phyloP scores from a whole-genome alignment of 306 rosid genomes.

The Citrullus mucosospermus region DNA sequence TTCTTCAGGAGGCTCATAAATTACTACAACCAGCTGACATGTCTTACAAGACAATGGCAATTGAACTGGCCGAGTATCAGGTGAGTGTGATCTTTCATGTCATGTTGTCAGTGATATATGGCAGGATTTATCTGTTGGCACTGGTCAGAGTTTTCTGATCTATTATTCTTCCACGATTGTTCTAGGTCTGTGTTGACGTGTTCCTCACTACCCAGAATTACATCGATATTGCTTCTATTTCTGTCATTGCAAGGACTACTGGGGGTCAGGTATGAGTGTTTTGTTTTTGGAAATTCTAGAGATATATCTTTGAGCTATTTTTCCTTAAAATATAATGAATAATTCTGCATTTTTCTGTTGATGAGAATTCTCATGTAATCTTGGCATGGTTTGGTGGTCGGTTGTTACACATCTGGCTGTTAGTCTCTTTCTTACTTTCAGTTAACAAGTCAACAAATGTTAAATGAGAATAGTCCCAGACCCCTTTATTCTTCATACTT shows the following conservation, averaged over 20 bases:
- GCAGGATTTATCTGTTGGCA: neutral
- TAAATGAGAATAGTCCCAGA: neutral
- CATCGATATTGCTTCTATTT: conserved; percentile 78
- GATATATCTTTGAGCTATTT: neutral
- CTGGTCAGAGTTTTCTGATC: conserved; percentile 9
- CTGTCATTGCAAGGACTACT: conserved; percentile 81
- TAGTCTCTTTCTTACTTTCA: neutral
- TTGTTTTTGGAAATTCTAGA: neutral
- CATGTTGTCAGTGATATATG: conserved; percentile 6
- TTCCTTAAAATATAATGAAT: neutral
- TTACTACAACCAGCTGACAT: conserved; percentile 91
- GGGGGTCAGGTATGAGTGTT: conserved; percentile 79
- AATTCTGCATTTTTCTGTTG: neutral
- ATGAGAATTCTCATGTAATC: neutral
- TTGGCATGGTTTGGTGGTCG: neutral
- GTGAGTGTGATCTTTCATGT: conserved; percentile 23
- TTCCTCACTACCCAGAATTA: conserved; percentile 84
- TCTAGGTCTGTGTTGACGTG: conserved; percentile 87
- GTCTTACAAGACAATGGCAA: conserved; percentile 73
- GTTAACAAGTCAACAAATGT: neutral
- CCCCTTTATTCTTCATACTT: neutral
- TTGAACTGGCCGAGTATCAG: conserved; percentile 94
- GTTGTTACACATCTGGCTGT: neutral
- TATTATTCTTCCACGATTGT: conserved; percentile 14
- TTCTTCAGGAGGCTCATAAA: conserved; percentile 80